These are phyloP conservation scores for Carpinus viminea DNA, from an alignment of 306 rosid genomes.

Conservation along the genomic window DNA sequence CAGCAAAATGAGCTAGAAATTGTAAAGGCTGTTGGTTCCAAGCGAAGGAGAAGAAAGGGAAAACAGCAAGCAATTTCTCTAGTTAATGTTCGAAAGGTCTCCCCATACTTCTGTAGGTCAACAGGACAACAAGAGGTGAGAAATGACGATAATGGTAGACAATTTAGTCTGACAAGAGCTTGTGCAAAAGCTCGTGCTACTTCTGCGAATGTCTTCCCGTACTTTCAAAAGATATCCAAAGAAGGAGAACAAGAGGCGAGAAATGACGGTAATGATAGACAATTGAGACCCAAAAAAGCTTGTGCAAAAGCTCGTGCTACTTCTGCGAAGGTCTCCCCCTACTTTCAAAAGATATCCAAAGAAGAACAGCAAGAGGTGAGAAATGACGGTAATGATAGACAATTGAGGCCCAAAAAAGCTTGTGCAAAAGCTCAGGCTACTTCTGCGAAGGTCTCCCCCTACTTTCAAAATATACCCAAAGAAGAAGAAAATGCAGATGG, in stretches of 20 bases:
- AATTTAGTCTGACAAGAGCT: not conserved
- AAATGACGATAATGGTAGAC: not conserved
- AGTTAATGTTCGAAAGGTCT: slow-evolving; percentile 18
- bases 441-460: slow-evolving; percentile 32
- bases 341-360: slow-evolving; percentile 21
- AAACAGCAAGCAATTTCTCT: not conserved
- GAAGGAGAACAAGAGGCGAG: slow-evolving; percentile 12
- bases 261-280: not conserved
- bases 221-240: slow-evolving; percentile 21
- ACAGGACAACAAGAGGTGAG: slow-evolving; percentile 11
- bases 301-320: slow-evolving; percentile 15
- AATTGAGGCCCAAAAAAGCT: not conserved
- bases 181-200: slow-evolving; percentile 15
- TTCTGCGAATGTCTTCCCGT: slow-evolving; percentile 30
- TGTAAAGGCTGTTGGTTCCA: not conserved
- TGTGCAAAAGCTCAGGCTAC: slow-evolving; percentile 17
- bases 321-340: slow-evolving; percentile 32
- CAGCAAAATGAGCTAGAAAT: not conserved
- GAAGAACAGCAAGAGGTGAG: slow-evolving; percentile 11
- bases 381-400: not conserved
- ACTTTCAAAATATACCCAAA: slow-evolving; percentile 21
- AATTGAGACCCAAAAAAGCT: not conserved
- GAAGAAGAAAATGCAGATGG: slow-evolving; percentile 5
- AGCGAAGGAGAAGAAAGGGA: not conserved
- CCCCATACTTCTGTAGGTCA: slow-evolving; percentile 23